Conservation (phyloP, 1,284 basidiomycete genomes). For the Anthracocystis setariae region DNA sequence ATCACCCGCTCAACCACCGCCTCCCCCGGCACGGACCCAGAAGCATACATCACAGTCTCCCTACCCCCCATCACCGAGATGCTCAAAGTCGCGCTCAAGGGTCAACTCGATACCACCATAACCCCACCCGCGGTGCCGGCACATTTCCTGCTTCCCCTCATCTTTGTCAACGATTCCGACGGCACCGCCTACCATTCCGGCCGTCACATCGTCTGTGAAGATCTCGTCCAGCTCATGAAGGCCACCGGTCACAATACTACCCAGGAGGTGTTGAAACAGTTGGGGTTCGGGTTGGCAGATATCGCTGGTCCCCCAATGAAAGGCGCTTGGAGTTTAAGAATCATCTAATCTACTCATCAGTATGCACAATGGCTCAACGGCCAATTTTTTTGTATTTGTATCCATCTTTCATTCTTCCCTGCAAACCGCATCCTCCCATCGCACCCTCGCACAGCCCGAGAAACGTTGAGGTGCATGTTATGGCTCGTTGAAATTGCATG, state of each 20-base stretch:
- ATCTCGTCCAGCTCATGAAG: constrained; percentile 54
- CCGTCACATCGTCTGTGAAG: constrained; percentile 55
- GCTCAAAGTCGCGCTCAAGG: constrained; percentile 24
- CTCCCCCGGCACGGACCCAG: constrained; percentile 17
- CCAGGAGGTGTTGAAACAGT: constrained; percentile 47
- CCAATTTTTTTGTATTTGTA: constrained; percentile 19
- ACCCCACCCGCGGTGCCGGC: constrained; percentile 1
- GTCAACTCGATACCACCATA: constrained; percentile 7
- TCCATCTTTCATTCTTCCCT: background rate
- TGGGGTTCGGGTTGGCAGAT: constrained; percentile 52
- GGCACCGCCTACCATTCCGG: constrained; percentile 62
- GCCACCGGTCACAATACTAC: constrained; percentile 51
- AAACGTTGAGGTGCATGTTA: no score
- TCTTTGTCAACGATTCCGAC: constrained; percentile 62
- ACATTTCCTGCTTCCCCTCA: constrained; percentile 54
- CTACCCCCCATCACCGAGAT: constrained; percentile 47
- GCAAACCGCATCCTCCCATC: no score
- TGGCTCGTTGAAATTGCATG: no score
- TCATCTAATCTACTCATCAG: constrained; percentile 38
- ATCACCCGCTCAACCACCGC: constrained; percentile 15
- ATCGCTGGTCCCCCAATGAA: constrained; percentile 32
- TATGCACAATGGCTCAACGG: no score
- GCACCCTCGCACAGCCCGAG: no score
- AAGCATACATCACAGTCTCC: constrained; percentile 47
- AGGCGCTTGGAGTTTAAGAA: constrained; percentile 54